These are phyloP conservation scores for Naganishia albida DNA, from an alignment of 1,284 basidiomycete species.

Conservation along the genomic window DNA sequence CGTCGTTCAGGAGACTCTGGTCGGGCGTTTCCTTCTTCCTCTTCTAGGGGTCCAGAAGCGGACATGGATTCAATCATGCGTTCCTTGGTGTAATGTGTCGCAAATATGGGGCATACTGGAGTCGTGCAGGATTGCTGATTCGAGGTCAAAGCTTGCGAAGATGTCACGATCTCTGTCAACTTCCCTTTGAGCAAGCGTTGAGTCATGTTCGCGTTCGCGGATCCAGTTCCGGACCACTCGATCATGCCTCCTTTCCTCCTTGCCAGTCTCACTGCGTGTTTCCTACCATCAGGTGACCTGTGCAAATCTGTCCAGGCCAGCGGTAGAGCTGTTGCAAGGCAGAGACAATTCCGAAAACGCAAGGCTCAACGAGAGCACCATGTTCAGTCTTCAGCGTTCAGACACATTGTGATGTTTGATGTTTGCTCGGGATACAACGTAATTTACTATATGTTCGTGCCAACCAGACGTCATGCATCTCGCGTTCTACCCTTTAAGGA, in stretches of 20 bases:
- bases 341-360: background rate
- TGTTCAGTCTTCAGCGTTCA: too few species aligned
- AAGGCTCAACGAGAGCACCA: too few species aligned
- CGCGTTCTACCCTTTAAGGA: background rate
- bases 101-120: background rate
- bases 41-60: background rate
- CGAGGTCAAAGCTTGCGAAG: too few species aligned
- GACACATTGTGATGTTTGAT: too few species aligned
- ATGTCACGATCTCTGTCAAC: too few species aligned
- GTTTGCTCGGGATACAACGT: conserved; percentile 6
- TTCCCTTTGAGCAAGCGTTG: background rate
- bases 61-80: background rate
- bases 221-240: too few species aligned
- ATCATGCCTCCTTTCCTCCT: too few species aligned
- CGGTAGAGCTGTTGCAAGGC: too few species aligned
- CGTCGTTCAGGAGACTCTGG: background rate
- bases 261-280: too few species aligned
- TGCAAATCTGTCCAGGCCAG: too few species aligned
- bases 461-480: background rate
- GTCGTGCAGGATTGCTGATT: background rate
- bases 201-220: background rate
- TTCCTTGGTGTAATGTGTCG: background rate
- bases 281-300: too few species aligned
- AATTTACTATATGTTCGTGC: background rate
- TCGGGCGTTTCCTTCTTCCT: background rate